phyloP scores from a whole-genome alignment of 192 early-diverging fungal species.

The Coemansia guatemalensis region DNA sequence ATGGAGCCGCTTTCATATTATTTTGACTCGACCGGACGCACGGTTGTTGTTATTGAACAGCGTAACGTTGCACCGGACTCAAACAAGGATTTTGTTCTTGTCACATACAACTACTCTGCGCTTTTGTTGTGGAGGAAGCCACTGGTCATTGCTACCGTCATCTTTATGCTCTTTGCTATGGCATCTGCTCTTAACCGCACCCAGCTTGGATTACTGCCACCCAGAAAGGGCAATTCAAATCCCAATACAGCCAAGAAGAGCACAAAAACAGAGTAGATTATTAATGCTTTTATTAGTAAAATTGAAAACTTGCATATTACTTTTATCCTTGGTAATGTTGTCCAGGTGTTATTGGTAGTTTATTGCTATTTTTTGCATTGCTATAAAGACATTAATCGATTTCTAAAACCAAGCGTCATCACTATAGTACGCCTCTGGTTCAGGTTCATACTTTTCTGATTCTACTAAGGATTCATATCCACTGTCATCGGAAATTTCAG shows the following conservation, averaged over 20 bases:
- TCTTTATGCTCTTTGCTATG: slow-evolving; percentile 60
- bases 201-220: slow-evolving; percentile 47
- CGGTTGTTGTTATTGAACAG: slow-evolving; percentile 67
- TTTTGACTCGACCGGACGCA: slow-evolving; percentile 90
- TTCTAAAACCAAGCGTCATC: too few relatives aligned
- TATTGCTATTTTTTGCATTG: too few relatives aligned
- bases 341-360: too few relatives aligned
- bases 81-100: slow-evolving; percentile 52
- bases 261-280: slow-evolving; percentile 1
- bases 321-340: too few relatives aligned
- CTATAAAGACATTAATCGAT: too few relatives aligned
- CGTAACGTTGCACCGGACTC: slow-evolving; percentile 75
- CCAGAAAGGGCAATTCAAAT: background rate
- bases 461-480: too few relatives aligned
- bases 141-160: slow-evolving; percentile 46
- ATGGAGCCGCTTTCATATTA: too few relatives aligned
- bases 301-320: too few relatives aligned
- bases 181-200: slow-evolving; percentile 59
- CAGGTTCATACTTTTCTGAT: too few relatives aligned
- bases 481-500: too few relatives aligned
- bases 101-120: slow-evolving; percentile 55
- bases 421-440: too few relatives aligned
- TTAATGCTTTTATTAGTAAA: too few relatives aligned
- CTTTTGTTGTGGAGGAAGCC: slow-evolving; percentile 64
- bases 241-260: background rate